phyloP scores from a whole-genome alignment of 176 grass and related monocot genomes.

The Rhynchospora pubera region DNA sequence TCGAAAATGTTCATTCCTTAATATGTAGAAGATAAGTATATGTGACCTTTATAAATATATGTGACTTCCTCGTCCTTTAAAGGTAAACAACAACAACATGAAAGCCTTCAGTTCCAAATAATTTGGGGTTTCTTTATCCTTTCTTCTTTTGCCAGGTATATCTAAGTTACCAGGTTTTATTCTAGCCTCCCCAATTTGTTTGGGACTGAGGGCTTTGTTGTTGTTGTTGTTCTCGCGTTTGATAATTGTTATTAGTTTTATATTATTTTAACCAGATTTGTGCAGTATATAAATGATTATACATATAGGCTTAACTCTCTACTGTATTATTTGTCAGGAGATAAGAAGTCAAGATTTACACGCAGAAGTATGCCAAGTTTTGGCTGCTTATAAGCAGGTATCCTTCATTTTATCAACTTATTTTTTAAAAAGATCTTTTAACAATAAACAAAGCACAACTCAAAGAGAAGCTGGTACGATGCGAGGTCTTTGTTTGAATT shows the following conservation, averaged over 20 bases:
- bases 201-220: too few relatives aligned
- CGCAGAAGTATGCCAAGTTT: conserved; percentile 75
- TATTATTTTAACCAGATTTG: not conserved
- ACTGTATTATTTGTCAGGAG: conserved; percentile 39
- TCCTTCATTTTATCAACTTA: too few relatives aligned
- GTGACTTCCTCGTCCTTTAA: not conserved
- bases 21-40: not conserved
- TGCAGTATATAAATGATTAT: not conserved
- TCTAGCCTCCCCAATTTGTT: not conserved
- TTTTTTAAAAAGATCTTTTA: not conserved
- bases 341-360: conserved; percentile 84
- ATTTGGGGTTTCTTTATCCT: not conserved
- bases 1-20: not conserved
- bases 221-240: not conserved
- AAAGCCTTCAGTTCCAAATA: too few relatives aligned
- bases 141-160: not conserved
- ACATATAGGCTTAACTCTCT: not conserved
- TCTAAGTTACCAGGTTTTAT: too few relatives aligned
- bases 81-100: not conserved
- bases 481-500: not conserved
- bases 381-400: conserved; percentile 98
- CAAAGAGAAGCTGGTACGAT: not conserved
- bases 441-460: not conserved
- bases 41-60: not conserved
- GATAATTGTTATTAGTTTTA: not conserved